These are phyloP conservation scores for Ostreobium quekettii DNA, from an alignment of 139 green algal genomes.

Conservation along the genomic window DNA sequence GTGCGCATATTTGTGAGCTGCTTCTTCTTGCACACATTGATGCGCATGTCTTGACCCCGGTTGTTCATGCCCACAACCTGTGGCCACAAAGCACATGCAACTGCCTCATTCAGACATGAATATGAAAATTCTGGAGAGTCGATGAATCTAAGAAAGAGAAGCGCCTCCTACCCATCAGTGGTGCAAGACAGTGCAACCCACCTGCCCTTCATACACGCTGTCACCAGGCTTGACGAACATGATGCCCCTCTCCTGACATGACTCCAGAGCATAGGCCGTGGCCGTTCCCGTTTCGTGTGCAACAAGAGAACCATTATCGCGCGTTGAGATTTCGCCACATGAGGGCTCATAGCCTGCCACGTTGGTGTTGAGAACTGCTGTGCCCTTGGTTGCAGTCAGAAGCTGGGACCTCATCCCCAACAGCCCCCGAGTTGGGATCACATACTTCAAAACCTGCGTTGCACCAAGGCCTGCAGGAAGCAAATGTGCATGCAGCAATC, in stretches of 20 bases:
- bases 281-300: conserved; percentile 78
- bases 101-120: neutral
- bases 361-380: conserved; percentile 90
- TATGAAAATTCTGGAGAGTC: neutral
- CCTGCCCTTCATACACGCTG: conserved; percentile 88
- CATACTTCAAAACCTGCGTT: conserved; percentile 55
- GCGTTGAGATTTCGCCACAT: conserved; percentile 69
- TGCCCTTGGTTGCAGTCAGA: conserved; percentile 91
- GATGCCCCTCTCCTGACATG: conserved; percentile 77
- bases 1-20: conserved; percentile 81
- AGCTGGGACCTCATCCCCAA: conserved; percentile 89
- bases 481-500: no score
- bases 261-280: conserved; percentile 84
- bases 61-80: conserved; percentile 90
- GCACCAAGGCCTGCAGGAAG: conserved; percentile 2
- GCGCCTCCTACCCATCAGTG: no score
- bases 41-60: conserved; percentile 80
- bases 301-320: conserved; percentile 85
- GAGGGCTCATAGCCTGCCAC: conserved; percentile 64
- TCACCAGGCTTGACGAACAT: conserved; percentile 82
- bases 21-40: conserved; percentile 99
- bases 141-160: neutral
- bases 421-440: conserved; percentile 87
- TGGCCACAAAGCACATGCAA: neutral
- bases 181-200: no score